Conservation (phyloP, 495 filamentous ascomycete species). For the Trichocladium uniseriatum region DNA sequence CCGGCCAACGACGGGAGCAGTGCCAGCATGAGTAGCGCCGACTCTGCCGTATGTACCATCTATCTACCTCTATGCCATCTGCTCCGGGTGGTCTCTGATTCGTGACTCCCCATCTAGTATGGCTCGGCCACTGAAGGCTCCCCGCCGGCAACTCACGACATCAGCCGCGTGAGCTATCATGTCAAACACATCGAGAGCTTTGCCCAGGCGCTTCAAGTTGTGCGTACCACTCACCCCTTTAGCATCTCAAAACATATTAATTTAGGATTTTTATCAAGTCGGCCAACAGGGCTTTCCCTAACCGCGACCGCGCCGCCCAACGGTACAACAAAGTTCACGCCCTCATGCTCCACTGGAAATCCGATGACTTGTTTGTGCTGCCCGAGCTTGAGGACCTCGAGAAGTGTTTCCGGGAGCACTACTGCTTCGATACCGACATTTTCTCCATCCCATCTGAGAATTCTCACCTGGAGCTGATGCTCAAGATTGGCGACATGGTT, state of each 20-base stretch:
- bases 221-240: constrained; percentile 20
- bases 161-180: constrained; percentile 44
- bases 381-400: constrained; percentile 43
- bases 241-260: neutral
- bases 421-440: constrained; percentile 39
- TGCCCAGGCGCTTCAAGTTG: constrained; percentile 39
- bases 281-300: constrained; percentile 42
- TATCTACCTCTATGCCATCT: neutral
- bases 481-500: constrained; percentile 40
- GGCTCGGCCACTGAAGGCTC: constrained; percentile 34
- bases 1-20: constrained; percentile 31
- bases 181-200: constrained; percentile 42
- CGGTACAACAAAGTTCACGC: constrained; percentile 44
- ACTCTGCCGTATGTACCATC: constrained; percentile 35
- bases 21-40: constrained; percentile 31
- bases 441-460: constrained; percentile 44
- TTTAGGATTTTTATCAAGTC: constrained; percentile 25
- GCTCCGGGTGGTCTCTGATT: neutral
- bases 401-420: constrained; percentile 39
- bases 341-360: constrained; percentile 46
- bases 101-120: constrained; percentile 27
- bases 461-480: constrained; percentile 41
- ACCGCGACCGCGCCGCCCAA: constrained; percentile 31
- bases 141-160: constrained; percentile 41
- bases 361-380: constrained; percentile 45